phyloP scores from a whole-genome alignment of 1,284 basidiomycete species.

The Pulveroboletus sp. region DNA sequence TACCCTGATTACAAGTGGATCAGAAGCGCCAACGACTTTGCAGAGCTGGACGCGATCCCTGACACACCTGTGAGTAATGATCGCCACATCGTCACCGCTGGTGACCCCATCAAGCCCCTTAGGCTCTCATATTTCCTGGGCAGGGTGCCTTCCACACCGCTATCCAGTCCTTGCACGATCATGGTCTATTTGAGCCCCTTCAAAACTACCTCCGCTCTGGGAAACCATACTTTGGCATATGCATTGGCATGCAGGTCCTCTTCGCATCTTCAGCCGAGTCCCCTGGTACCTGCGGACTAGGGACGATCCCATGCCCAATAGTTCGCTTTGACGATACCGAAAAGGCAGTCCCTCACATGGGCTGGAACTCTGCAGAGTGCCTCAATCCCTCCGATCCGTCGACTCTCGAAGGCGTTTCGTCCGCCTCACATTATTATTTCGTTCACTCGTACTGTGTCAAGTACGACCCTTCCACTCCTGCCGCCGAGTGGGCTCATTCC shows the following conservation, averaged over 20 bases:
- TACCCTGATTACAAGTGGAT: constrained; percentile 89
- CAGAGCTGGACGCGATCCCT: constrained; percentile 16
- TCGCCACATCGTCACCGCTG: constrained; percentile 5
- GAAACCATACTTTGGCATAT: constrained; percentile 96
- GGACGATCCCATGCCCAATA: constrained; percentile 70
- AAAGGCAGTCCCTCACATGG: constrained; percentile 97
- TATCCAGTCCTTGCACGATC: constrained; percentile 71
- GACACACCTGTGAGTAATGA: constrained; percentile 76
- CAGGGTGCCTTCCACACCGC: constrained; percentile 94
- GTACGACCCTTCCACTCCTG: constrained; percentile 61
- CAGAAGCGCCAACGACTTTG: constrained; percentile 78
- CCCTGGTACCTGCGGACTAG: constrained; percentile 60
- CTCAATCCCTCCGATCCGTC: constrained; percentile 45
- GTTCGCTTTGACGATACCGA: constrained; percentile 63
- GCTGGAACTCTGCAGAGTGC: constrained; percentile 84
- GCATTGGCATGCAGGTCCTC: constrained; percentile 96
- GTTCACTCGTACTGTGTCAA: constrained; percentile 93
- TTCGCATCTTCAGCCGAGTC: constrained; percentile 86
- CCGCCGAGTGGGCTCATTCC: constrained; percentile 79
- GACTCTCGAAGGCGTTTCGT: constrained; percentile 32
- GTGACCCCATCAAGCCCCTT: constrained; percentile 21
- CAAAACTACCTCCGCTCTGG: constrained; percentile 85
- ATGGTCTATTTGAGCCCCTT: constrained; percentile 82
- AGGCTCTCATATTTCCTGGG: constrained; percentile 98
- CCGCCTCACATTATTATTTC: constrained; percentile 82